Conservation (phyloP, 768 basidiomycete genomes). For the Coprinopsis marcescibilis region DNA sequence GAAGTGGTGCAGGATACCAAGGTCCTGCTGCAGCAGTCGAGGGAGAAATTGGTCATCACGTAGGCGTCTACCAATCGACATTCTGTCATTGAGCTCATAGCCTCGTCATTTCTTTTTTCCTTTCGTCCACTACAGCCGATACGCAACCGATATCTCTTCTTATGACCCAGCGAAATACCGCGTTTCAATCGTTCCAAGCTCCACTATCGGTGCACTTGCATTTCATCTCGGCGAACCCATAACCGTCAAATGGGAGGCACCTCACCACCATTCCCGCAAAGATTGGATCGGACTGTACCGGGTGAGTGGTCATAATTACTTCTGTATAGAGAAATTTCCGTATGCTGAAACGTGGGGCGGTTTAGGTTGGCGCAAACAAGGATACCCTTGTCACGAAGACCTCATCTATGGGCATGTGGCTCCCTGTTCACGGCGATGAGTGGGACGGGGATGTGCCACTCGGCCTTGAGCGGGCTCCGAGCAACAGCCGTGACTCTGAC, state of each 20-base stretch:
- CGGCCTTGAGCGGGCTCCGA: constrained; percentile 33
- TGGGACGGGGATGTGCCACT: constrained; percentile 86
- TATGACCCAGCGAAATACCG: constrained; percentile 81
- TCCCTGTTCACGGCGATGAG: constrained; percentile 85
- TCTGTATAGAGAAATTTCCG: constrained; percentile 4
- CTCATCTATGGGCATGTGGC: constrained; percentile 87
- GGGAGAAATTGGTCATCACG: constrained; percentile 91
- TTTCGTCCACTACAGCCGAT: constrained; percentile 47
- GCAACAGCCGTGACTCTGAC: constrained; percentile 36
- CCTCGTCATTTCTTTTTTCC: constrained; percentile 17
- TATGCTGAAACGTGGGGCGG: constrained; percentile 8
- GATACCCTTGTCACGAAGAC: constrained; percentile 78
- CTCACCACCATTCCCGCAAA: constrained; percentile 75
- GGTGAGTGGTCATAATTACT: constrained; percentile 31
- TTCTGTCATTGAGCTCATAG: constrained; percentile 2
- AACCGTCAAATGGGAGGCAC: constrained; percentile 80
- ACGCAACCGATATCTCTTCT: constrained; percentile 74
- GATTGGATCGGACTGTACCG: constrained; percentile 97
- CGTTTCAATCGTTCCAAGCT: constrained; percentile 50
- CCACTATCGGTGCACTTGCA: constrained; percentile 41
- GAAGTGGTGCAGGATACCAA: constrained; percentile 94
- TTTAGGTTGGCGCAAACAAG: constrained; percentile 81
- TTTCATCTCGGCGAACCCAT: constrained; percentile 94
- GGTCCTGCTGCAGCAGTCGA: constrained; percentile 81
- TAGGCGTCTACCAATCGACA: constrained; percentile 30